Base-by-base conservation (phyloP, 805 yeast species). In the Cephaloascus albidus region DNA sequence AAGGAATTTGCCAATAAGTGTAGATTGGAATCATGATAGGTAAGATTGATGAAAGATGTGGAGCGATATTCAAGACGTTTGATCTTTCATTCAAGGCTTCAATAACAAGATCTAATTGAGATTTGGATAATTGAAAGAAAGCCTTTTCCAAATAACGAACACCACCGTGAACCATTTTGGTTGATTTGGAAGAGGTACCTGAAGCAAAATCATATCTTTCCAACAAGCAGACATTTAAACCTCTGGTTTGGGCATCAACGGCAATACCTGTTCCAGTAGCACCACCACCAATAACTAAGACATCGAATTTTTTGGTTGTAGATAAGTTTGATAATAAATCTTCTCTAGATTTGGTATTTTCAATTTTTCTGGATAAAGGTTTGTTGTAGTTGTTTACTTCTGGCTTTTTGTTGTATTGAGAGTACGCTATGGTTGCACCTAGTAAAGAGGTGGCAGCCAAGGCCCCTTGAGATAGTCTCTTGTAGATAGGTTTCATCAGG, bases 101-200 rank as follows among this genome's bases (percentile, higher is more conserved):
- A 50, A 85, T 81, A 46, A 87, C 96, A 52, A 87, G 71, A 62
- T 84, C 85, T 60, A 84, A 70, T 67, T 89, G 97, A 44, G 81
- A 90, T 61, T 85, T 87, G 42, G 94, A 88, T 38, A 89, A 72
- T 65, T 87, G 88, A 76, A 87, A 87, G 52, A 89, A 78, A 32
- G 97, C 97, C 68, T 89, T 89, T 60, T 89, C 97, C 54, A 89
- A 73, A 61, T 89, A 89, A 53, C 97, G 73, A 34, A 89, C 96
- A 58, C 97, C 97, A 48, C 97, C 97, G 57, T 89, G 97, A 35
- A 95, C 96, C 80, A 89, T 85, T 65, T 89, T 89, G 37, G 97
- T 89, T 14, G 95, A 85, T 53, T 88, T 85, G 28, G 96, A 87
- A 6, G 95, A 84, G 14, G 97, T 90, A 33, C 96, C 96, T 8